Base-by-base conservation (phyloP, 257 asterid species). In the Solanum lycopersicoides region DNA sequence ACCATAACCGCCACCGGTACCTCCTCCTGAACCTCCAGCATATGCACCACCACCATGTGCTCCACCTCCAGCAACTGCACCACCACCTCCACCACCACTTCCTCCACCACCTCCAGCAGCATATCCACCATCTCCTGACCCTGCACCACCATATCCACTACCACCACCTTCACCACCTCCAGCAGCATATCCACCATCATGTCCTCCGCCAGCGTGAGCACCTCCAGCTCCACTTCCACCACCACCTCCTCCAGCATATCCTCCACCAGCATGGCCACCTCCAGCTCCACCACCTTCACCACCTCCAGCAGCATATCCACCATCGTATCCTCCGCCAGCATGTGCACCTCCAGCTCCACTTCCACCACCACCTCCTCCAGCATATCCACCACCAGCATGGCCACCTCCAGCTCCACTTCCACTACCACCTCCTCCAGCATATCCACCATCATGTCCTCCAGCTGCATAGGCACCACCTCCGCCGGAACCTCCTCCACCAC, bases 61-160 rank as follows among this genome's bases (percentile, higher is more conserved):
- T 16, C 83, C 87, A 2, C 87, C 93, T 9, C 83, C 88, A 2
- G 89, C 88, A 1, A 87, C 90, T 44, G 88, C 88, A 0, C 90
- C 89, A 0, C 88, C 89, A 0, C 85, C 88, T 5, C 88, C 89
- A 0, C 85, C 88, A 7, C 86, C 87, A 7, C 86, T 86, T 0
- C 91, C 90, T 8, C 82, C 89, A 10, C 83, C 89, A 3, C 91
- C 93, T 7, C 94, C 94, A 2, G 87, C 92, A 12, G 92, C 94
- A 53, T 83, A 82, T 20, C 86, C 92, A 11, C 88, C 92, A 13
- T 56, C 86, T 1, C 77, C 86, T 65, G 72, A 34, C 41, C 88
- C 88, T 15, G 86, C 88, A 32, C 56, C 90, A 35, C 90, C 90
- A 28, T 89, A 90, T 20, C 89, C 89, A 15, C 83, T 47, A 10